These are phyloP conservation scores for Spencermartinsiella europaea DNA, from an alignment of 805 yeast species.

Conservation along the genomic window DNA sequence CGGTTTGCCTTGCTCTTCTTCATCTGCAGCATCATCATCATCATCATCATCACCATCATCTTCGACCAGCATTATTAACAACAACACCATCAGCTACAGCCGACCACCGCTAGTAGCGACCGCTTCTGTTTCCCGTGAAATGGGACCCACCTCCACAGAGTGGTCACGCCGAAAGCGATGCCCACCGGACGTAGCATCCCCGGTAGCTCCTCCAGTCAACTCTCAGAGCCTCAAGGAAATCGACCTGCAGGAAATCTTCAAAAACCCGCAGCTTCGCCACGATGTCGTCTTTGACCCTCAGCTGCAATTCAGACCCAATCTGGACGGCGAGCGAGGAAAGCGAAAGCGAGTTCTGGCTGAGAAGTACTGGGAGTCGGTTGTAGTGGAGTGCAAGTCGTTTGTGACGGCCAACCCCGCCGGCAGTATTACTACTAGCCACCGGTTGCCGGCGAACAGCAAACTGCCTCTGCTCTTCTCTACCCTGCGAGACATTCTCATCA, in stretches of 20 bases:
- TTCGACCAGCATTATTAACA: neutral
- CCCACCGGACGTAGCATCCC: neutral
- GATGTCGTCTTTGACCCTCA: slow-evolving; percentile 91
- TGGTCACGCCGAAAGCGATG: no score
- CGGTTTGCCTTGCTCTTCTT: no score
- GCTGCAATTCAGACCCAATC: slow-evolving; percentile 82
- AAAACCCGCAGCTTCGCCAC: slow-evolving; percentile 88
- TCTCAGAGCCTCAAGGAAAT: slow-evolving; percentile 77
- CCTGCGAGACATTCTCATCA: slow-evolving; percentile 67
- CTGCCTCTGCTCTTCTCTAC: slow-evolving; percentile 72
- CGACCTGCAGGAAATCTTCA: slow-evolving; percentile 80
- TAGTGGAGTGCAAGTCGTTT: slow-evolving; percentile 52
- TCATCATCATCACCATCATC: neutral
- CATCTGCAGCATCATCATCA: slow-evolving; percentile 11
- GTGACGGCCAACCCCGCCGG: slow-evolving; percentile 8
- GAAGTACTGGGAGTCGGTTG: slow-evolving; percentile 77
- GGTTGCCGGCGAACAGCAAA: slow-evolving; percentile 30
- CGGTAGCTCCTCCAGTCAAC: slow-evolving; percentile 70
- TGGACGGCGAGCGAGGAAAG: slow-evolving; percentile 86
- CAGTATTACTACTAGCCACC: slow-evolving; percentile 9
- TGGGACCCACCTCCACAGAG: neutral
- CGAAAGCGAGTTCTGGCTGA: slow-evolving; percentile 72
- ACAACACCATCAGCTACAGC: neutral
- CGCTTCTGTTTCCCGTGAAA: neutral
- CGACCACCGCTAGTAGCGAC: neutral